phyloP scores from a whole-genome alignment of 768 basidiomycete genomes.

The Leccinum disarticulatum region DNA sequence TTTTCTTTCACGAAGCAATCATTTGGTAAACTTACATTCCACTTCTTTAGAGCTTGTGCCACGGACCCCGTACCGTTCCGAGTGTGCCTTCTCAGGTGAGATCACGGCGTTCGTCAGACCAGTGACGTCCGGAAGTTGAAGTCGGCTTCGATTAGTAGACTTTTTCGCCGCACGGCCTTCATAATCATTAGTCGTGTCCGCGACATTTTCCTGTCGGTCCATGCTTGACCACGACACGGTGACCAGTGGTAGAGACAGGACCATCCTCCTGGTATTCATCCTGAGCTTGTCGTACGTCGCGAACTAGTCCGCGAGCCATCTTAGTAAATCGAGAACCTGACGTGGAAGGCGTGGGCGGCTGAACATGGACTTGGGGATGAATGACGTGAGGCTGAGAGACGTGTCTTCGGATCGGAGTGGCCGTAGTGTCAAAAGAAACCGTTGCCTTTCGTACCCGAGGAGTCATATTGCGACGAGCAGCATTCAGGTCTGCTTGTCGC shows the following conservation, averaged over 20 bases:
- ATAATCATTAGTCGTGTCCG: constrained; percentile 11
- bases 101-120: constrained; percentile 78
- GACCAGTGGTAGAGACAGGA: background rate
- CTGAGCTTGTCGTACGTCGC: constrained; percentile 51
- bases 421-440: constrained; percentile 29
- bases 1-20: background rate
- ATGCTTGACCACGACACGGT: constrained; percentile 23
- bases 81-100: constrained; percentile 61
- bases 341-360: constrained; percentile 61
- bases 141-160: constrained; percentile 36
- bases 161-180: constrained; percentile 18
- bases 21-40: constrained; percentile 49
- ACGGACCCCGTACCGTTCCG: constrained; percentile 51
- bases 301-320: constrained; percentile 54
- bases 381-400: constrained; percentile 17
- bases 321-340: constrained; percentile 58
- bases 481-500: constrained; percentile 14
- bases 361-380: constrained; percentile 53
- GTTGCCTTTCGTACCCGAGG: constrained; percentile 34
- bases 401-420: constrained; percentile 28
- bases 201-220: constrained; percentile 19
- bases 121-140: constrained; percentile 80
- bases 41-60: constrained; percentile 53
- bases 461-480: constrained; percentile 29
- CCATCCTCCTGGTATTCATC: constrained; percentile 16